Evolutionary conservation across 768 basidiomycete genomes (phyloP).

Genomic region (Solioccasus polychromus): DNA sequence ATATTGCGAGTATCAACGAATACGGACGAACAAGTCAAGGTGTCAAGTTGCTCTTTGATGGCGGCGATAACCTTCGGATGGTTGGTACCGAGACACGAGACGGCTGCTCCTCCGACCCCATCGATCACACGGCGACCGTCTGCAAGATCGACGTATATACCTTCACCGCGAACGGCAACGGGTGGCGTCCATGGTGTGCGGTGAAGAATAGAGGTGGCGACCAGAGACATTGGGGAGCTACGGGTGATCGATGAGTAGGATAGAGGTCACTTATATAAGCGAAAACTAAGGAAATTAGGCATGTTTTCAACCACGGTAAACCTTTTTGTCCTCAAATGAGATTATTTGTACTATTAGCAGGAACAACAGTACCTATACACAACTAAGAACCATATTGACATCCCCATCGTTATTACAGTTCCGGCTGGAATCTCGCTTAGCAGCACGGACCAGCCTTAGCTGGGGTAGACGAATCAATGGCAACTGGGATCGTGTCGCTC

Average conservation of each 20-base stretch:
- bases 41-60: constrained; percentile 77
- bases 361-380: constrained; percentile 30
- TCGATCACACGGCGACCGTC: constrained; percentile 72
- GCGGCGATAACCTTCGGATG: constrained; percentile 72
- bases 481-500: constrained; percentile 84
- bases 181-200: constrained; percentile 75
- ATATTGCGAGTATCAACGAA: background rate
- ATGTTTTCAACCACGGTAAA: too few relatives aligned
- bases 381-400: constrained; percentile 12
- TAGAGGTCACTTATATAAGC: too few relatives aligned
- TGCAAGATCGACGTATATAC: constrained; percentile 69
- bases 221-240: constrained; percentile 13
- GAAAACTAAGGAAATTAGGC: too few relatives aligned
- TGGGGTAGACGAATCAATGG: constrained; percentile 54
- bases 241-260: background rate
- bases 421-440: constrained; percentile 30
- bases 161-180: constrained; percentile 61
- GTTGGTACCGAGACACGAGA: constrained; percentile 71
- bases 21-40: constrained; percentile 64
- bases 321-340: too few relatives aligned
- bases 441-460: constrained; percentile 65
- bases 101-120: constrained; percentile 84
- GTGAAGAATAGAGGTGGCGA: constrained; percentile 48
- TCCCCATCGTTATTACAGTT: constrained; percentile 6
- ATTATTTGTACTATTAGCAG: too few relatives aligned